Evolutionary conservation across 495 filamentous ascomycete species (phyloP).

Genomic region (Clavariopsis aquatica): DNA sequence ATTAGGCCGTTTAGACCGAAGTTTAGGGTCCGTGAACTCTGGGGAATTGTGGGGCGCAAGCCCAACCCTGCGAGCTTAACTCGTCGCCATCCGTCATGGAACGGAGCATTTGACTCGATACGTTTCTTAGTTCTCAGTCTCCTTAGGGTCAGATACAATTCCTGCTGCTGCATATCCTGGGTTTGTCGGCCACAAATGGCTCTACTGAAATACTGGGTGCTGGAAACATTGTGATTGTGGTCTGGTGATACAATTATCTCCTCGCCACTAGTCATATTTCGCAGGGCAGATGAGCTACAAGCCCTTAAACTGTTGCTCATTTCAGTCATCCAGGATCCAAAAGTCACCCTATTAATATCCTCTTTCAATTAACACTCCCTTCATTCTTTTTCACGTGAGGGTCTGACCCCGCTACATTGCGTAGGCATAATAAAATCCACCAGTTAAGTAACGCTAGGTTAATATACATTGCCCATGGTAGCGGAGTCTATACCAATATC

Average conservation of each 20-base stretch:
- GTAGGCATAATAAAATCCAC: conserved; percentile 10
- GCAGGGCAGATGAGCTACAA: neutral
- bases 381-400: neutral
- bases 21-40: neutral
- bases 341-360: neutral
- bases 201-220: too few relatives aligned
- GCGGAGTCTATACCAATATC: conserved; percentile 5
- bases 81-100: neutral
- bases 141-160: neutral
- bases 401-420: neutral
- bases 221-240: too few relatives aligned
- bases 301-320: neutral
- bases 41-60: neutral
- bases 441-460: conserved; percentile 5
- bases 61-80: neutral
- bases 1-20: neutral
- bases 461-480: neutral
- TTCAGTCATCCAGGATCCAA: neutral
- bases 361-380: neutral
- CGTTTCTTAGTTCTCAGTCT: too few relatives aligned
- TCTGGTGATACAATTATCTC: too few relatives aligned
- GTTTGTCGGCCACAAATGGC: too few relatives aligned
- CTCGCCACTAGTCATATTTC: neutral
- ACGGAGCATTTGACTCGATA: neutral
- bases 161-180: too few relatives aligned